Evolutionary conservation across 2,329 filamentous ascomycete genomes (phyloP).

Genomic region (Neoscytalidium dimidiatum): DNA sequence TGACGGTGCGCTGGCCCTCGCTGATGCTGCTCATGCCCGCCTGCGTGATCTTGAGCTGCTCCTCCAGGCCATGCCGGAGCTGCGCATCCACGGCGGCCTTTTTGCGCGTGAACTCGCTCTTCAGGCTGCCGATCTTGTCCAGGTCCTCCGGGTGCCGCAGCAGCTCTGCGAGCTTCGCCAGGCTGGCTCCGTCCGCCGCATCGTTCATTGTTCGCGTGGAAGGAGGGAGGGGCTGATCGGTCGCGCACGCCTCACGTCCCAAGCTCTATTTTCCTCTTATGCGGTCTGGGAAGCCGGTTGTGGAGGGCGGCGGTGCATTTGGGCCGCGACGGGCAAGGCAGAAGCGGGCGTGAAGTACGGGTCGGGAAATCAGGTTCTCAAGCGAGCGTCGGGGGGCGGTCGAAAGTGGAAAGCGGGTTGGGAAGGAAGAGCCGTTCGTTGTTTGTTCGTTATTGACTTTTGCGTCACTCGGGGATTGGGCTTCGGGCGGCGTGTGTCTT

Average conservation of each 20-base stretch:
- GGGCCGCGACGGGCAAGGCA: constrained; percentile 8
- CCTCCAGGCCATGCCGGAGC: constrained; percentile 81
- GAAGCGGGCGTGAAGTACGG: not conserved
- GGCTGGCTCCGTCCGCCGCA: constrained; percentile 59
- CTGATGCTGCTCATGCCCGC: constrained; percentile 85
- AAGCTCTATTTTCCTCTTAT: not conserved
- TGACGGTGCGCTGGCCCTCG: constrained; percentile 88
- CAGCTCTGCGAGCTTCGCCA: constrained; percentile 78
- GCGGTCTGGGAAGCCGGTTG: not conserved
- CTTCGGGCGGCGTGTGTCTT: not conserved
- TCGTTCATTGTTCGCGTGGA: constrained; percentile 57
- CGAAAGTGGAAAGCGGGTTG: not conserved
- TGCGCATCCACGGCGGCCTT: constrained; percentile 89
- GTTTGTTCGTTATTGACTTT: not conserved
- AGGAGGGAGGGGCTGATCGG: not conserved
- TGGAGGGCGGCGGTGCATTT: constrained; percentile 10
- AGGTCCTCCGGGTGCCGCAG: constrained; percentile 95
- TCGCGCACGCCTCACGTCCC: not conserved
- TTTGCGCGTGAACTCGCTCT: constrained; percentile 91
- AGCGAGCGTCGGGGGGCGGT: not conserved
- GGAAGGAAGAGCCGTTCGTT: not conserved
- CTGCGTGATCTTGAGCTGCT: constrained; percentile 93
- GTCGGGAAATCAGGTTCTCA: not conserved
- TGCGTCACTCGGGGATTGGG: constrained; percentile 2
- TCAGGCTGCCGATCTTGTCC: constrained; percentile 89